Percentiles rank a stretch among this genome's conserved stretches.
Evolutionary conservation across 2,329 filamentous ascomycete genomes (phyloP).

Genomic region (Ascocoryne sarcoides): DNA sequence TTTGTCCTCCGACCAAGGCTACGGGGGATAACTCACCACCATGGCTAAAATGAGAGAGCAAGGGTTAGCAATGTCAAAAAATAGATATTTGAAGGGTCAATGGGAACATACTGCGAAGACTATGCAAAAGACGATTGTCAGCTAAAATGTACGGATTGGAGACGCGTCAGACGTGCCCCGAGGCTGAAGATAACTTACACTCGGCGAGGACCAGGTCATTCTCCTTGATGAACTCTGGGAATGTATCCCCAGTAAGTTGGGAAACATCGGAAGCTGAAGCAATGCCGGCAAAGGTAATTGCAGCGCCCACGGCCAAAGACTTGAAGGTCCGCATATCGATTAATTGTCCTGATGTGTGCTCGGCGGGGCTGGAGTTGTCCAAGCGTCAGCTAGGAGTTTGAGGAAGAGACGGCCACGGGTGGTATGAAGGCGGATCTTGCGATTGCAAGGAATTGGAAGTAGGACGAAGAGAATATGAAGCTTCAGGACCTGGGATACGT

Average conservation of each 20-base stretch:
- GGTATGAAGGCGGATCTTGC: not conserved
- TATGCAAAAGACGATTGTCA: slow-evolving; percentile 29
- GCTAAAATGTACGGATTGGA: slow-evolving; percentile 7
- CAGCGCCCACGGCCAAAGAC: slow-evolving; percentile 33
- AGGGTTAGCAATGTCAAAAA: slow-evolving; percentile 21
- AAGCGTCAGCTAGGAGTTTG: slow-evolving; percentile 6
- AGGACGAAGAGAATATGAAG: too few relatives aligned
- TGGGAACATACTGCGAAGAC: slow-evolving; percentile 90
- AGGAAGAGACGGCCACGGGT: too few relatives aligned
- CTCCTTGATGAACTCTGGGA: slow-evolving; percentile 74
- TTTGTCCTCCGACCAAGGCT: slow-evolving; percentile 15
- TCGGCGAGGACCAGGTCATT: slow-evolving; percentile 90
- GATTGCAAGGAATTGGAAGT: not conserved
- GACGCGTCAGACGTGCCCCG: not conserved
- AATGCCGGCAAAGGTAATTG: slow-evolving; percentile 47
- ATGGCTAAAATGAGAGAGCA: slow-evolving; percentile 23
- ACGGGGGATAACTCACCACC: slow-evolving; percentile 26
- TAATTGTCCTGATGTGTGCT: slow-evolving; percentile 2
- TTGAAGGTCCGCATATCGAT: slow-evolving; percentile 27
- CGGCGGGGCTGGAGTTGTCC: slow-evolving; percentile 10
- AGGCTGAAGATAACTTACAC: slow-evolving; percentile 53
- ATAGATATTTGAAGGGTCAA: slow-evolving; percentile 6
- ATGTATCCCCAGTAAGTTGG: slow-evolving; percentile 77
- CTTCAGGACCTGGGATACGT: too few relatives aligned
- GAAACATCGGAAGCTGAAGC: slow-evolving; percentile 73